phyloP scores from a whole-genome alignment of 2,329 filamentous ascomycete genomes.

The Calonectria ilicicola region DNA sequence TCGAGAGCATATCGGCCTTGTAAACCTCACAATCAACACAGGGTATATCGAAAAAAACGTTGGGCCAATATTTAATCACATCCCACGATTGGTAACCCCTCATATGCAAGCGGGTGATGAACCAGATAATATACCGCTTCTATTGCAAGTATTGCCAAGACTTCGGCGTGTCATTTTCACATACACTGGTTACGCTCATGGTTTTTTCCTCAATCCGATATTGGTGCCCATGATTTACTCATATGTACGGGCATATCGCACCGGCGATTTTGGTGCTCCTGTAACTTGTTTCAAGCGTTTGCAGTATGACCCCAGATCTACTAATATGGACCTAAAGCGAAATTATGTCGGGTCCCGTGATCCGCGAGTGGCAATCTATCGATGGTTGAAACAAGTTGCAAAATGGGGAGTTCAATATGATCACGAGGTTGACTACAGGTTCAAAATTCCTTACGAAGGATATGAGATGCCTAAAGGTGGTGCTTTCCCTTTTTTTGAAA shows the following conservation, averaged over 20 bases:
- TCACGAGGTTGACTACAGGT: neutral
- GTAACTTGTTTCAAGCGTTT: neutral
- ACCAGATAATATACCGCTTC: too few species aligned
- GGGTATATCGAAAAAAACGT: too few species aligned
- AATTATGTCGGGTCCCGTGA: neutral
- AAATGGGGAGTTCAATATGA: neutral
- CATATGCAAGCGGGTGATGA: too few species aligned
- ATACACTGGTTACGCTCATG: neutral
- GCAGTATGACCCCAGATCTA: neutral
- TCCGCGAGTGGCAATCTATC: neutral
- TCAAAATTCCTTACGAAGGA: neutral
- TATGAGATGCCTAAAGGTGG: neutral
- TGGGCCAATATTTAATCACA: too few species aligned
- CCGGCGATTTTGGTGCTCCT: too few species aligned
- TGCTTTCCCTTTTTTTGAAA: too few species aligned
- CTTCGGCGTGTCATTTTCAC: neutral
- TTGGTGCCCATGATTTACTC: too few species aligned
- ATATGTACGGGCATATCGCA: neutral
- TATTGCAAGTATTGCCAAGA: neutral
- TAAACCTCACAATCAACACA: too few species aligned
- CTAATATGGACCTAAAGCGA: neutral
- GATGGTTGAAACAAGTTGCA: neutral
- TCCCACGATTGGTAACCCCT: too few species aligned
- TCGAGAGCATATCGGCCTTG: too few species aligned
- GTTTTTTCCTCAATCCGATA: too few species aligned